Evolutionary conservation across 495 filamentous ascomycete genomes (phyloP).

Genomic region (Aspergillus sclerotiicarbonarius): DNA sequence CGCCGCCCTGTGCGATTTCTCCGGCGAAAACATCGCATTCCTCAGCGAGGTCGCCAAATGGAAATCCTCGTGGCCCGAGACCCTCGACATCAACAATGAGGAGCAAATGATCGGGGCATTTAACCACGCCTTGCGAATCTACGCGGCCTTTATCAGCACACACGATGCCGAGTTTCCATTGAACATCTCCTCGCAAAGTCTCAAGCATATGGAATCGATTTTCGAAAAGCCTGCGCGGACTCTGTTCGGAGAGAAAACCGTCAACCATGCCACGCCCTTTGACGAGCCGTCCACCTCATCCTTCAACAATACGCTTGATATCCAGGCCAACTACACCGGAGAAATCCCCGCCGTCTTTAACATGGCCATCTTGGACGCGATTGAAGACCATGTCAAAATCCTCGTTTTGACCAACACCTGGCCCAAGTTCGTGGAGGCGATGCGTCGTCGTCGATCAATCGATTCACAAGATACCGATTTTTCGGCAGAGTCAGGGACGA

Average conservation of each 20-base stretch:
- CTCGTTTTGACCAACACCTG: conserved; percentile 69
- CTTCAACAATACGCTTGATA: conserved; percentile 9
- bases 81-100: conserved; percentile 21
- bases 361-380: conserved; percentile 54
- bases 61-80: conserved; percentile 35
- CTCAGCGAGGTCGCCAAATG: conserved; percentile 56
- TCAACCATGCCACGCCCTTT: conserved; percentile 34
- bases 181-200: conserved; percentile 56
- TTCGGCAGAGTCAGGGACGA: not conserved
- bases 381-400: conserved; percentile 63
- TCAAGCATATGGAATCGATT: conserved; percentile 45
- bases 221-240: conserved; percentile 44
- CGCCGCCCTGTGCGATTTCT: conserved; percentile 61
- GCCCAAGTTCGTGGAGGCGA: conserved; percentile 55
- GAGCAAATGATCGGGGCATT: conserved; percentile 42
- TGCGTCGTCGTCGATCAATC: not conserved
- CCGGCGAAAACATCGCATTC: conserved; percentile 68
- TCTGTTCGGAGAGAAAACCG: conserved; percentile 32
- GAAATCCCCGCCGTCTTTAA: conserved; percentile 52
- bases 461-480: not conserved
- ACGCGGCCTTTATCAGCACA: conserved; percentile 53
- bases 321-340: conserved; percentile 34
- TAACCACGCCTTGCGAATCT: conserved; percentile 55
- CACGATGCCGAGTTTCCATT: conserved; percentile 60
- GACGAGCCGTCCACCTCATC: conserved; percentile 16